Evolutionary conservation across 2,329 filamentous ascomycete species (phyloP).

Genomic region (Penicillium paneum): DNA sequence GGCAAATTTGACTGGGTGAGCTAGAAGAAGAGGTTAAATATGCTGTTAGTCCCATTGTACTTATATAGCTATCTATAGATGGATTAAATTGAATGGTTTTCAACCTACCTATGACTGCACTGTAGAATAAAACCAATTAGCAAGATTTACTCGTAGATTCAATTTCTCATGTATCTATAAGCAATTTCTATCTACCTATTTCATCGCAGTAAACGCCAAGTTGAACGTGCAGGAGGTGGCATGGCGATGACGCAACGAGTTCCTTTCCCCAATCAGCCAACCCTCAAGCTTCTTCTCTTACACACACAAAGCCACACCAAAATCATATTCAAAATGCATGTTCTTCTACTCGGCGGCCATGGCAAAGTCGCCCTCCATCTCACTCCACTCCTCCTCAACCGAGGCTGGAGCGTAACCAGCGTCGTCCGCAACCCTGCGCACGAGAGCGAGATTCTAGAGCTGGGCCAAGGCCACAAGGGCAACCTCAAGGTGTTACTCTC

Average conservation of each 20-base stretch:
- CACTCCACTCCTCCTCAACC: constrained; percentile 70
- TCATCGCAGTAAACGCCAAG: background rate
- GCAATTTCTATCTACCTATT: background rate
- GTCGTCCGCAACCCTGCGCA: constrained; percentile 73
- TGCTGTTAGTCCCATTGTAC: background rate
- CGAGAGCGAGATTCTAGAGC: constrained; percentile 59
- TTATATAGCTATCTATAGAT: background rate
- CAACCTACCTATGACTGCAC: background rate
- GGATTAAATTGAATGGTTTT: background rate
- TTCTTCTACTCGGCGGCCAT: constrained; percentile 76
- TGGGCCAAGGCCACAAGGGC: constrained; percentile 57
- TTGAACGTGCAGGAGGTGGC: background rate
- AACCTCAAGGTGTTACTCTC: constrained; percentile 67
- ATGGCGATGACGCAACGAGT: background rate
- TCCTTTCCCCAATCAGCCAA: background rate
- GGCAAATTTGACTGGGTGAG: background rate
- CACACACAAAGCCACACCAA: background rate
- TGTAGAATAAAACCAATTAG: background rate
- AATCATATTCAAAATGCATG: constrained; percentile 38
- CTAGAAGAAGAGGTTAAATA: background rate
- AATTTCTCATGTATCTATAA: background rate
- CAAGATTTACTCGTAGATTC: background rate
- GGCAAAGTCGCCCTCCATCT: constrained; percentile 73
- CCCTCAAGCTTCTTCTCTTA: background rate
- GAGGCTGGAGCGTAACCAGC: constrained; percentile 73